phyloP scores from a whole-genome alignment of 352 stramenopile genomes.

The Globisporangium carolinianum region DNA sequence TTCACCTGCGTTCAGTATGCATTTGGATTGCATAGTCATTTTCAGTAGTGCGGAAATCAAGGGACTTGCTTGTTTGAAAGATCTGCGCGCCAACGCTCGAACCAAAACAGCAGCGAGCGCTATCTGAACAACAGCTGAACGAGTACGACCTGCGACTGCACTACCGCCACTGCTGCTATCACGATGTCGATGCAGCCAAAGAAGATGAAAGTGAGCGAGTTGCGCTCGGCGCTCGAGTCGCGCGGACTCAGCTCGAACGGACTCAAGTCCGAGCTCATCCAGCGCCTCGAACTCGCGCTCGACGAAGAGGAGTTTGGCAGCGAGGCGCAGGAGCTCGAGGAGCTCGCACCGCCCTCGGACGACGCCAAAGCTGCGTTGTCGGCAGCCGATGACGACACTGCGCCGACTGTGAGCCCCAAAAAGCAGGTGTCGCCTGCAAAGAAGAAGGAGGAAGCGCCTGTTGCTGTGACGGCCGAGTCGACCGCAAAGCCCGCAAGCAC shows the following conservation, averaged over 20 bases:
- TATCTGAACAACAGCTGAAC: not conserved
- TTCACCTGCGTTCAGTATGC: not conserved
- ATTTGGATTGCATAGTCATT: not conserved
- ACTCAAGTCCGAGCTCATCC: conserved; percentile 86
- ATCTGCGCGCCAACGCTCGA: not conserved
- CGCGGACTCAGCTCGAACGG: conserved; percentile 77
- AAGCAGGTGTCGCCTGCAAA: conserved; percentile 19
- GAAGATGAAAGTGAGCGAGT: conserved; percentile 90
- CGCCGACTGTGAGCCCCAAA: conserved; percentile 15
- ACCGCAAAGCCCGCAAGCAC: conserved; percentile 7
- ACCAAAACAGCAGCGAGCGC: not conserved
- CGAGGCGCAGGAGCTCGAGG: conserved; percentile 63
- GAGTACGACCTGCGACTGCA: no score
- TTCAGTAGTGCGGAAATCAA: not conserved
- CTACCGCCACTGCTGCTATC: no score
- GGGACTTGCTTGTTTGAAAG: not conserved
- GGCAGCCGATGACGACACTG: not conserved
- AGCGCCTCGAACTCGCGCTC: conserved; percentile 82
- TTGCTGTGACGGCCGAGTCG: conserved; percentile 6
- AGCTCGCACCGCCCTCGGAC: conserved; percentile 36
- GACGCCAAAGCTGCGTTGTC: conserved; percentile 15
- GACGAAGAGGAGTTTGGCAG: conserved; percentile 85
- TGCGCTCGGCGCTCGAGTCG: conserved; percentile 76
- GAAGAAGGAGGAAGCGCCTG: conserved; percentile 14
- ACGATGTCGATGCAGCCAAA: conserved; percentile 76